phyloP scores from a whole-genome alignment of 768 basidiomycete genomes.

The Sarcodon sp. region DNA sequence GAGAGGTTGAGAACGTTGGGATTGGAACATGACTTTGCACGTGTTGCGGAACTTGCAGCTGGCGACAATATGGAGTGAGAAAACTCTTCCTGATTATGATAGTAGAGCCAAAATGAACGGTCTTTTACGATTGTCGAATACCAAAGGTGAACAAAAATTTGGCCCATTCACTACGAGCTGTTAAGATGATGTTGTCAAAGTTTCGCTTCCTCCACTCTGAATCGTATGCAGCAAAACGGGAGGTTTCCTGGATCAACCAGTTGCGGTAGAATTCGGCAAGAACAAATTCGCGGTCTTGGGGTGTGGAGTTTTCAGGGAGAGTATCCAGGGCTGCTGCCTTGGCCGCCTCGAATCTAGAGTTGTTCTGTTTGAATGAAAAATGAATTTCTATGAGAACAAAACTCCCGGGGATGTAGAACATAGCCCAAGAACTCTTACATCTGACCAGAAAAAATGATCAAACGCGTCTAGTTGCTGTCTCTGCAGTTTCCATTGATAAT shows the following conservation, averaged over 20 bases:
- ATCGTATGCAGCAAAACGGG: constrained; percentile 45
- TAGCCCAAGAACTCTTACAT: constrained; percentile 37
- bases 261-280: constrained; percentile 61
- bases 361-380: constrained; percentile 37
- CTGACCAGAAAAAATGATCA: constrained; percentile 71
- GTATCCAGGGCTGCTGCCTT: constrained; percentile 44
- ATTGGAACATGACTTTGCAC: constrained; percentile 47
- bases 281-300: constrained; percentile 50
- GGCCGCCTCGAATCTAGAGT: constrained; percentile 65
- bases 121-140: constrained; percentile 11
- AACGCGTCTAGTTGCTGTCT: constrained; percentile 63
- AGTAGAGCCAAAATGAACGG: not conserved
- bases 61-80: constrained; percentile 23
- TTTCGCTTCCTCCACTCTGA: constrained; percentile 57
- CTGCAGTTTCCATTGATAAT: constrained; percentile 60
- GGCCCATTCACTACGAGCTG: constrained; percentile 38
- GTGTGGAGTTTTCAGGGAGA: constrained; percentile 35
- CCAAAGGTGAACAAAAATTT: constrained; percentile 13
- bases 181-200: constrained; percentile 38
- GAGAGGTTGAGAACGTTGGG: constrained; percentile 39
- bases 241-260: constrained; percentile 63
- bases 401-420: not conserved
- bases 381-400: not conserved
- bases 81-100: not conserved
- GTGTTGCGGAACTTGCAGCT: constrained; percentile 49